These are phyloP conservation scores for Xerocomus potaroensis DNA, from an alignment of 768 basidiomycete genomes.

Conservation along the genomic window DNA sequence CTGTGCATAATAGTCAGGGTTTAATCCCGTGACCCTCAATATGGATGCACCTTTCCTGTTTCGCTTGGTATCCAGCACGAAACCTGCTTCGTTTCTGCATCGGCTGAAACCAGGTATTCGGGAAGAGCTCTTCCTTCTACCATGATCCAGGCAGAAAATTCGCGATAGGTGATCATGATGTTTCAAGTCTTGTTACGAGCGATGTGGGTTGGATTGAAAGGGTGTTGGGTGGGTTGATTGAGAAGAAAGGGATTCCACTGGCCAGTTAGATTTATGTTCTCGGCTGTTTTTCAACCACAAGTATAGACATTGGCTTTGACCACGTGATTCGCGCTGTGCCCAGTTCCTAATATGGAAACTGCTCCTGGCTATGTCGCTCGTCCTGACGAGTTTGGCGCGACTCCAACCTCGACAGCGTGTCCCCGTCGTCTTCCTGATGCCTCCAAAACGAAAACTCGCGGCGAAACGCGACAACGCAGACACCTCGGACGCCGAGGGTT, in stretches of 20 bases:
- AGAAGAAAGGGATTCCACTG: background rate
- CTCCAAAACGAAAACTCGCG: constrained; percentile 28
- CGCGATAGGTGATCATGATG: constrained; percentile 55
- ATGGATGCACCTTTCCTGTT: constrained; percentile 44
- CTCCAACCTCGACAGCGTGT: background rate
- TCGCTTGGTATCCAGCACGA: constrained; percentile 70
- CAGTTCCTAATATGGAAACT: constrained; percentile 1
- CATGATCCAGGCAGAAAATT: constrained; percentile 68
- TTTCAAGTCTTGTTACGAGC: no score
- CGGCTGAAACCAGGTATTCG: constrained; percentile 54
- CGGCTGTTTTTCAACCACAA: no score
- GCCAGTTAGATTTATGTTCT: no score
- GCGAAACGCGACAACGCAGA: constrained; percentile 33
- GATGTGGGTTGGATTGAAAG: no score
- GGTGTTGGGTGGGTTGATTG: background rate
- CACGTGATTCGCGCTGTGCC: constrained; percentile 14
- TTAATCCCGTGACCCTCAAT: background rate
- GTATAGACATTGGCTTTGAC: background rate
- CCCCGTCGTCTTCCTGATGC: constrained; percentile 18
- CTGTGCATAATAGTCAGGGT: constrained; percentile 35
- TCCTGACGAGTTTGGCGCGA: background rate
- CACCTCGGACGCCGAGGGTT: constrained; percentile 30
- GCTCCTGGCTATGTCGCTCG: constrained; percentile 1
- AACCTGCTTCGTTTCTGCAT: constrained; percentile 33
- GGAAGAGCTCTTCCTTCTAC: constrained; percentile 39